Base-by-base conservation (phyloP, 768 basidiomycete species). In the Tremella yokohamensis region DNA sequence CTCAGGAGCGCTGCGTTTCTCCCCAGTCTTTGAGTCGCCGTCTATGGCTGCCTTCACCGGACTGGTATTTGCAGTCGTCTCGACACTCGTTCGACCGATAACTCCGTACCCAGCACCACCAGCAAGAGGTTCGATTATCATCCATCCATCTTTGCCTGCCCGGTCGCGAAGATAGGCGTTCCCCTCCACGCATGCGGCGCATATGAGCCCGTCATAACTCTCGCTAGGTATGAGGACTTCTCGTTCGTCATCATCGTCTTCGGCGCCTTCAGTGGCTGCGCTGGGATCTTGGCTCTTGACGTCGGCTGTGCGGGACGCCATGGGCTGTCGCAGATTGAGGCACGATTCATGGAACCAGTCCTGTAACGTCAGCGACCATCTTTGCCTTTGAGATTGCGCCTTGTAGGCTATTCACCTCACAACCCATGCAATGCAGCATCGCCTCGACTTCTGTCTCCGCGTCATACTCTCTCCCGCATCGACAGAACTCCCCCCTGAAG, bases 291-390 rank as follows among this genome's bases (percentile, higher is more conserved):
- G 11, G 13, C 6, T 50, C n/a, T 38, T 13, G 42, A 40, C 39
- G 22, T 45, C 19, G 8, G 22, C 34, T 39, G 24, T 6, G n/a
- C 7, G 44, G 24, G 13, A 3, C 40, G 26, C 26, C 20, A 7
- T 47, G 6, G 51, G 50, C 7, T 19, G 15, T 3, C 62, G 62
- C 1, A 73, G 56, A 40, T 73, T 73, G 8, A 73, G 60, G 37
- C 72, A 73, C 16, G 69, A 56, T 39, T 76, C 75, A 49, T 76
- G 75, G 50, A 71, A 74, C 75, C 75, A 76, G 40, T 76, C 73
- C 66, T 73, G 39, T 34, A 24, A 2, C n/a, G 13, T n/a, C 38
- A 29, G 29, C 16, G 29, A 18, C 19, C 25, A 25, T 26, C 39
- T 16, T 16, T 34, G 22, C 19, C 40, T 9, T 9, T 18, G 19